Base-by-base conservation (phyloP, 148 eudicot species). In the Nepenthes mirabilis region DNA sequence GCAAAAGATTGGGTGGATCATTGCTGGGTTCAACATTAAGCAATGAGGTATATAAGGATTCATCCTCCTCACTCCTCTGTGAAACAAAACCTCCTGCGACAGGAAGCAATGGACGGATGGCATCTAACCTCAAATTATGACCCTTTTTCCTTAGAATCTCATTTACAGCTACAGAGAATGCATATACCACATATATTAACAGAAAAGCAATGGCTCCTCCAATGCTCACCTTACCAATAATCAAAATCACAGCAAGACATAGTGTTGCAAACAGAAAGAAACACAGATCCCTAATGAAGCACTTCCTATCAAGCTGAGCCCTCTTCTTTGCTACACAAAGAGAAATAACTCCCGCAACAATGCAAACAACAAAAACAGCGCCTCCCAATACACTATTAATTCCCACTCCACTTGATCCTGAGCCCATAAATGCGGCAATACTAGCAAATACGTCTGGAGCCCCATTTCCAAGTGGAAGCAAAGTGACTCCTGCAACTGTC, bases 381-480 rank as follows among this genome's bases (percentile, higher is more conserved):
- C 98, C 98, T 56, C 98, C 98, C 57, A 91, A 70, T 57, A 91
- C 95, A 37, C 97, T 88, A 65, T 91, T 88, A 52, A 91, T 68
- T 4, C 98, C 98, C 45, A 91, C 94, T 2, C 85, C 94, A 47
- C 98, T 94, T 13, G 86, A 76, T 61, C 81, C 90, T 1, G 76
- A 74, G 23, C 98, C 98, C 33, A 91, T 69, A 74, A 91, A 91
- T 32, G 98, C 81, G 4, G 98, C 98, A 65, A 91, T 85, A 69
- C 98, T 88, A 12, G 98, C 96, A 74, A 91, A 91, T 14, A 91
- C 98, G 76, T 91, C 98, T 0, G 98, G 94, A 52, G 98, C 98
- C 40, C 98, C 98, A 68, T 91, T 91, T 9, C 98, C 98, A 43
- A 91, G 83, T 0, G 98, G 98, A 68, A 91, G 96, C 52, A 91